Evolutionary conservation across 2,329 filamentous ascomycete genomes (phyloP).

Genomic region (Trichoderma simmonsii): DNA sequence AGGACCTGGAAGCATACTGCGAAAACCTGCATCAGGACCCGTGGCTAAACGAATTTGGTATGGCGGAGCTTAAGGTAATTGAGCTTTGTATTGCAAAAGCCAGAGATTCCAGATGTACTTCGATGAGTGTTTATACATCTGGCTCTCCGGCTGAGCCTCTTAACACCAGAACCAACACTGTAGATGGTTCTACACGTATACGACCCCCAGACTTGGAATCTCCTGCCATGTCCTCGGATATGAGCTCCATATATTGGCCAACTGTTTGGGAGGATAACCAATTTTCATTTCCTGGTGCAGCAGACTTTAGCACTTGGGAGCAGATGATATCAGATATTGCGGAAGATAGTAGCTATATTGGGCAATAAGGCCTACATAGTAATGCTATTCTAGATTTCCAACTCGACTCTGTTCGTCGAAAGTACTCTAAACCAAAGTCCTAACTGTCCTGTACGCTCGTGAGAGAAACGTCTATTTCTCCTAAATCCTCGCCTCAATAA

Average conservation of each 20-base stretch:
- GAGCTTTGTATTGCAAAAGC: constrained; percentile 9
- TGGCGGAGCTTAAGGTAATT: constrained; percentile 1
- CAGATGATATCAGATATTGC: constrained; percentile 10
- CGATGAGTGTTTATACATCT: not conserved
- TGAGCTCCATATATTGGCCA: constrained; percentile 12
- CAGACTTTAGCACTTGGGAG: constrained; percentile 8
- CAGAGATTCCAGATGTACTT: not conserved
- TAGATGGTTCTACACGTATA: not conserved
- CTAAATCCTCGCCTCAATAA: not conserved
- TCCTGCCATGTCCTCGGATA: not conserved
- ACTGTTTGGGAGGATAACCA: constrained; percentile 4
- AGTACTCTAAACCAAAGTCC: not conserved
- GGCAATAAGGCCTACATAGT: not conserved
- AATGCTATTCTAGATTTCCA: not conserved
- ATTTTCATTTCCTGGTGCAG: constrained; percentile 3
- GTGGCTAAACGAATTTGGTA: constrained; percentile 7
- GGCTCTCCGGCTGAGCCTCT: not conserved
- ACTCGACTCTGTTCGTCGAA: not conserved
- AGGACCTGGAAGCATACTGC: constrained; percentile 6
- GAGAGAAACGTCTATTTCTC: not conserved
- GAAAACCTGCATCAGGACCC: constrained; percentile 4
- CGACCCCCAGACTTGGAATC: constrained; percentile 1
- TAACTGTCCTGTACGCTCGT: not conserved
- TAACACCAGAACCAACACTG: not conserved
- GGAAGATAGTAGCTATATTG: not conserved